phyloP scores from a whole-genome alignment of 164 flowering plant genomes.

The Macadamia tetraphylla region DNA sequence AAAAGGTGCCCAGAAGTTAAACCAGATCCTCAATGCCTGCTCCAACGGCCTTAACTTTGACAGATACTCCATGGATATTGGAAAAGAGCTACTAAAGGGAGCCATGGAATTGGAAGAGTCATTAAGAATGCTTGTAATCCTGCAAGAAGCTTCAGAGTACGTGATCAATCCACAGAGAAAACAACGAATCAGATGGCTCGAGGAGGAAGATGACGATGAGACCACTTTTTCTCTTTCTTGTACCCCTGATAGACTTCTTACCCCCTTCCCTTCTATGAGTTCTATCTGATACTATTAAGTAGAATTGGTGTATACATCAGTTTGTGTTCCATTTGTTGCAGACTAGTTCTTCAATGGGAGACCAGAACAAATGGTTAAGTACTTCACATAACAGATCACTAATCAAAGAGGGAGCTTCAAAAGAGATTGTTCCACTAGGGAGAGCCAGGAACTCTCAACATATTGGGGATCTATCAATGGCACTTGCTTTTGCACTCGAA shows the following conservation, averaged over 20 bases:
- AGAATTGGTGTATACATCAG: constrained; percentile 5
- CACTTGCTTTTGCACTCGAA: too few species aligned
- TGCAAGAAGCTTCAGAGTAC: constrained; percentile 69
- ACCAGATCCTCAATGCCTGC: constrained; percentile 65
- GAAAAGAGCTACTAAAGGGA: constrained; percentile 67
- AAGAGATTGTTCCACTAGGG: too few species aligned
- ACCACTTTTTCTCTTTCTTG: too few species aligned
- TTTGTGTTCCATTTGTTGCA: constrained; percentile 17
- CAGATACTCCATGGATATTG: constrained; percentile 54
- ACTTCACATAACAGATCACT: too few species aligned
- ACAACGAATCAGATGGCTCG: constrained; percentile 45
- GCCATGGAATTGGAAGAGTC: constrained; percentile 82
- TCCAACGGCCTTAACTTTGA: constrained; percentile 45
- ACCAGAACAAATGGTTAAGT: constrained; percentile 13
- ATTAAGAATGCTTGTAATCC: constrained; percentile 57
- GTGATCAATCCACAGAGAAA: constrained; percentile 37
- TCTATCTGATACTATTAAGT: neutral
- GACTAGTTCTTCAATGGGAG: constrained; percentile 23
- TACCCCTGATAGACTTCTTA: too few species aligned
- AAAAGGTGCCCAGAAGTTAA: constrained; percentile 67
- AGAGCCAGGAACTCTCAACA: too few species aligned
- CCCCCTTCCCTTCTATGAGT: neutral
- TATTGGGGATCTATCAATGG: too few species aligned
- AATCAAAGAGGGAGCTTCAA: too few species aligned
- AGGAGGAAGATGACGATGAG: constrained; percentile 45